phyloP scores from a whole-genome alignment of 441 rosid genomes.

The Corymbia calophylla region DNA sequence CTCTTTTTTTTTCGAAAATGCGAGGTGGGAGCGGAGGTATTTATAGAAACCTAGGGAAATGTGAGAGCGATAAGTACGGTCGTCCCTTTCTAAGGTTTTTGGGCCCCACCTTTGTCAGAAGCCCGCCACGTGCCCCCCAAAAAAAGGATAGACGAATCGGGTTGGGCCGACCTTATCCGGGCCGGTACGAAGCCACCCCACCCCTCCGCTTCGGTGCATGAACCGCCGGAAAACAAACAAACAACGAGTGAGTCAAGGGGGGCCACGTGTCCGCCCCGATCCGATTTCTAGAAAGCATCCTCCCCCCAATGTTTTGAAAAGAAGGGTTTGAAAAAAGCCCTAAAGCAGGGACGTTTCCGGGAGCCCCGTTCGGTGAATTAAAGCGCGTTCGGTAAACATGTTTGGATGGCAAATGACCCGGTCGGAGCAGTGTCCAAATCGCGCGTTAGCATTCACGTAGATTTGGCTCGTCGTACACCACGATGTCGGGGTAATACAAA shows the following conservation, averaged over 20 bases:
- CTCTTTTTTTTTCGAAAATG: neutral
- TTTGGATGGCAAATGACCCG: neutral
- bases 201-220: conserved; percentile 27
- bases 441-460: neutral
- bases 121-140: conserved; percentile 23
- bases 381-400: neutral
- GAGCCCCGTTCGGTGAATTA: neutral
- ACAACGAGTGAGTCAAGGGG: conserved; percentile 12
- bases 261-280: conserved; percentile 22
- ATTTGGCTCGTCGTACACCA: neutral
- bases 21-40: neutral
- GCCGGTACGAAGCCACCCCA: neutral
- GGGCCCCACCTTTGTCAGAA: conserved; percentile 18
- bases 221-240: conserved; percentile 18
- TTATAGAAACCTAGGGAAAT: conserved; percentile 13
- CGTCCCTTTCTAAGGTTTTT: conserved; percentile 29
- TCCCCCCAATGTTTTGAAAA: neutral
- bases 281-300: neutral
- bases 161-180: conserved; percentile 36
- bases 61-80: conserved; percentile 54
- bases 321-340: too few relatives aligned
- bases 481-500: neutral
- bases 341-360: neutral
- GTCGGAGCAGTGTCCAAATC: neutral
- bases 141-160: neutral